Percentiles rank a stretch among this genome's conserved stretches.
Evolutionary conservation across 352 stramenopile genomes (phyloP).

Genomic region (Globisporangium carolinianum): DNA sequence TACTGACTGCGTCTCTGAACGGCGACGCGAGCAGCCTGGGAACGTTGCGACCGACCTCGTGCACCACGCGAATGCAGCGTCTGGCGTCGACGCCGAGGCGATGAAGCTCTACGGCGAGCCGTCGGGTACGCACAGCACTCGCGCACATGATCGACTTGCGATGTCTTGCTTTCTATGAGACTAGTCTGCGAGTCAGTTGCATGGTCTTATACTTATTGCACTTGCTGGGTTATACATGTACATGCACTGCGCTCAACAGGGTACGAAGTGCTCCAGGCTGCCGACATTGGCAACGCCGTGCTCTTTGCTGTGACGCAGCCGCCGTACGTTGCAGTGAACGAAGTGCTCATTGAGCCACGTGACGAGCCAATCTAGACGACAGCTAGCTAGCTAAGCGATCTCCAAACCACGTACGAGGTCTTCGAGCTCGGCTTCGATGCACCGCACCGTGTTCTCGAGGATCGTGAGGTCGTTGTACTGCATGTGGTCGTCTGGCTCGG

Average conservation of each 20-base stretch:
- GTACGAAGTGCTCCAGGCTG: slow-evolving; percentile 72
- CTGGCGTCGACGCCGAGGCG: slow-evolving; percentile 69
- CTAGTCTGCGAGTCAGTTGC: too few species aligned
- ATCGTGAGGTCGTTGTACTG: slow-evolving; percentile 28
- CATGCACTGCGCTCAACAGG: slow-evolving; percentile 19
- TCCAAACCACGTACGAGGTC: slow-evolving; percentile 23
- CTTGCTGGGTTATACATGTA: too few species aligned
- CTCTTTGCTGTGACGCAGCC: slow-evolving; percentile 85
- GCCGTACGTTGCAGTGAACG: slow-evolving; percentile 85
- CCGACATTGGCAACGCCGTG: slow-evolving; percentile 83
- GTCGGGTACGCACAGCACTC: slow-evolving; percentile 24
- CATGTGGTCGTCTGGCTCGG: slow-evolving; percentile 5
- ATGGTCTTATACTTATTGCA: too few species aligned
- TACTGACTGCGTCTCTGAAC: background rate
- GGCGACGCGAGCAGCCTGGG: slow-evolving; percentile 43
- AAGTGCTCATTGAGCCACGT: slow-evolving; percentile 86
- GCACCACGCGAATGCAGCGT: slow-evolving; percentile 66
- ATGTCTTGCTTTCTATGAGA: too few species aligned
- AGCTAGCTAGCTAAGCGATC: background rate
- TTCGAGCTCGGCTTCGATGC: slow-evolving; percentile 45
- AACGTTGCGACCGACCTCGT: slow-evolving; percentile 90
- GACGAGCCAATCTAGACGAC: slow-evolving; percentile 70
- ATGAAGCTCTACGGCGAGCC: slow-evolving; percentile 57
- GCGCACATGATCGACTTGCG: background rate
- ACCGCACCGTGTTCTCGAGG: slow-evolving; percentile 31